These are phyloP conservation scores for Eutrema japonicum DNA, from an alignment of 345 rosid genomes.

Conservation along the genomic window DNA sequence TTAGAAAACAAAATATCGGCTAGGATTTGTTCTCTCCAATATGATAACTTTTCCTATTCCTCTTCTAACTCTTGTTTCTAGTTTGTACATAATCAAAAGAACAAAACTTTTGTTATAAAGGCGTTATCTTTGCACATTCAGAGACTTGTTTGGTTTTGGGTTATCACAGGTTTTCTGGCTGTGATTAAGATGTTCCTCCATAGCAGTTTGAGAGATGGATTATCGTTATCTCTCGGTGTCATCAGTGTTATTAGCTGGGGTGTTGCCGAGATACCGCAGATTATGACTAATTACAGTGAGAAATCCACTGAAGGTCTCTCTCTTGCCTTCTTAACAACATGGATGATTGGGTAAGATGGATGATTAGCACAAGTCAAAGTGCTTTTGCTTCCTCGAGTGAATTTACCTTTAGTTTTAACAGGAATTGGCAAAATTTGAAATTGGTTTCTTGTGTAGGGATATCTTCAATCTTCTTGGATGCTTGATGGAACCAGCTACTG, in stretches of 20 bases:
- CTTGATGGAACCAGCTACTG: constrained; percentile 84
- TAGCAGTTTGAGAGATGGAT: constrained; percentile 53
- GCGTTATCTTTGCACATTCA: constrained; percentile 3
- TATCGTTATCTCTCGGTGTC: constrained; percentile 63
- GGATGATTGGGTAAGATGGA: constrained; percentile 82
- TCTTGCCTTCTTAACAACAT: constrained; percentile 70
- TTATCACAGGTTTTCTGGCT: no score
- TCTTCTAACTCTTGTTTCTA: background rate
- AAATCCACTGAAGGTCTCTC: constrained; percentile 85
- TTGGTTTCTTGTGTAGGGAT: constrained; percentile 56
- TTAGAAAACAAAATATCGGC: background rate
- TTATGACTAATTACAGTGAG: constrained; percentile 66
- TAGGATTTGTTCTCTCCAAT: background rate
- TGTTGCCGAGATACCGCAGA: constrained; percentile 83
- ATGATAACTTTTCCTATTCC: background rate
- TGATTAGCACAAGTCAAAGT: background rate
- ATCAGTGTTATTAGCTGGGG: constrained; percentile 81
- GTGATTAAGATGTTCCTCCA: constrained; percentile 35
- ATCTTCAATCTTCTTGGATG: constrained; percentile 81
- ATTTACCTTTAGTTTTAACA: background rate
- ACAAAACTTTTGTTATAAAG: background rate
- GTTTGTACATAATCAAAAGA: background rate
- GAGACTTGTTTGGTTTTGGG: constrained; percentile 8
- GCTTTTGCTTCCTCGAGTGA: background rate
- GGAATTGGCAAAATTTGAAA: background rate